Evolutionary conservation across 257 asterid species (phyloP), one percentile per base, ranked within the genome.

Genomic region (Solanum piurae): DNA sequence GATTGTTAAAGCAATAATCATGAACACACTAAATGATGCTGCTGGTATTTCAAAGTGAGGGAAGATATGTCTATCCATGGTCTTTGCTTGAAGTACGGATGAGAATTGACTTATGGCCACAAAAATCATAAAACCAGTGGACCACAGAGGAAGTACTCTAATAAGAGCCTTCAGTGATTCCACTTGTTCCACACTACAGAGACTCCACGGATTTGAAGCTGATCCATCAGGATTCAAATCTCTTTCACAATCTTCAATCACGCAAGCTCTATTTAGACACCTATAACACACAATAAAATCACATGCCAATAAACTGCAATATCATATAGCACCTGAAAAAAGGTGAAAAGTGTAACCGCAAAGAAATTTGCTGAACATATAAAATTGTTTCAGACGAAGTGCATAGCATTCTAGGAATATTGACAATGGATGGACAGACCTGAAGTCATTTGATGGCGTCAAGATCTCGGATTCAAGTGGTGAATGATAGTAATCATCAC

Each of bases 181-280:
- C 1, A 85, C 86, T 49, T 60, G 88, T 60, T 76, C 90, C 88
- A 88, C 80, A 64, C 83, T 85, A 77, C 88, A 75, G 20, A 88
- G 88, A 21, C 7, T 21, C 52, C 83, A 37, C 3, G 83, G 52
- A 37, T 74, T 74, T 23, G 83, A 74, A 37, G 83, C 62, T 88
- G 73, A 88, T 42, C 90, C 90, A 46, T 88, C 90, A 58, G 86
- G 75, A 80, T 86, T 76, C 83, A 88, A 64, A 29, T 88, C 88
- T 25, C 40, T 76, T 23, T 76, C 4, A n/a, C 83, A 83, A 85
- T 88, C 90, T 85, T 76, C 62, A 46, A 88, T 64, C 21, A 88
- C 37, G 14, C 90, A 88, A 33, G 86, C 88, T 68, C 86, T 76
- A 36, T 85, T 88, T 7, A 88, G 42, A 29, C 72, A 88, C 88